Evolutionary conservation across 345 rosid genomes (phyloP), one percentile per base, ranked within the genome.

Genomic region (Lepidium aucheri): DNA sequence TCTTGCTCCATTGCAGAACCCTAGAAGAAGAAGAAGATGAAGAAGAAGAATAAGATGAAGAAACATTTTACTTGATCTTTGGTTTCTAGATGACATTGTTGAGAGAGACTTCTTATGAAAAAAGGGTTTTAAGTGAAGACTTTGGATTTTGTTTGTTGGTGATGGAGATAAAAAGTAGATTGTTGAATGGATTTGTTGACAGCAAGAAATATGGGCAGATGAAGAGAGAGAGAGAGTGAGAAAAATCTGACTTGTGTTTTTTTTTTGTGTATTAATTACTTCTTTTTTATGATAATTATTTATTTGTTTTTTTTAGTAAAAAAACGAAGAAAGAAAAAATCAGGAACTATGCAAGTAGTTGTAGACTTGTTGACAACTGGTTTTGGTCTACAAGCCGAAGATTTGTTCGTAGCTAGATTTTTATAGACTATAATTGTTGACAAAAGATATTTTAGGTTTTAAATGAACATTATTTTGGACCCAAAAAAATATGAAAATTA

Each of bases 201-300:
- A 70, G 63, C 75, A 63, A 63, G 75, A 63, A 64, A 56, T 64
- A 72, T 72, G 75, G 69, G 75, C 64, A 63, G 57, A 55, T 43
- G 9, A 61, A 57, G 69, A 30, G 51, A n/a, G 34, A 30, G 43
- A 32, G 55, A 61, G 51, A 53, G n/a, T n/a, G n/a, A n/a, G n/a
- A n/a, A n/a, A 32, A 36, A 34, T 63, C 30, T 65, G 60, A 59
- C 54, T 42, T 35, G 13, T 36, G 32, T 47, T 47, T 47, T 47
- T 47, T 47, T 47, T n/a, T 8, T 57, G 50, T 51, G 67, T 65
- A 56, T 65, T 50, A 56, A 22, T 64, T 24, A 8, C 0, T 65
- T 72, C 8, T 28, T 28, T 28, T 28, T 28, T 28, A 6, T 41
- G 65, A 9, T 65, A 49, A 44, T 56, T 46, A 26, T 22, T 50